A percentile compares a stretch with the other conserved stretches of the same genome.
Conservation (phyloP, 78 protist species). For the Emiliania huxleyi region DNA sequence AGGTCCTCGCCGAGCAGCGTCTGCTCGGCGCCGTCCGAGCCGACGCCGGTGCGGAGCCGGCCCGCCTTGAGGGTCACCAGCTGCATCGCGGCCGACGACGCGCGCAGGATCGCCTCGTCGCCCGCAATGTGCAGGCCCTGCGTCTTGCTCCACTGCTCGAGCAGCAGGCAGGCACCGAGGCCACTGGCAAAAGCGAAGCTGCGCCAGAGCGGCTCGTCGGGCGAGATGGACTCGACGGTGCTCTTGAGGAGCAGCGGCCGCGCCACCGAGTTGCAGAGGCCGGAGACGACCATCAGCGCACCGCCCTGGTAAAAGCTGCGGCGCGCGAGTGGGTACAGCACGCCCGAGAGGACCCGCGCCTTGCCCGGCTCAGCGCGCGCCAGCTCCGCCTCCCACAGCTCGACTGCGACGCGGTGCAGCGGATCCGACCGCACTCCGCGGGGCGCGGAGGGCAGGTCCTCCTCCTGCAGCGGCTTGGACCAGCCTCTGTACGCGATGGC, state of each 20-base stretch:
- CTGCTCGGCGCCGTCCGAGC: not conserved
- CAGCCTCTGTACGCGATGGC: not conserved
- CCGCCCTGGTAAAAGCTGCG: not conserved
- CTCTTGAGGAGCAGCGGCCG: not conserved
- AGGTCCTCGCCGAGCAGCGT: not conserved
- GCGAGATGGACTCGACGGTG: not conserved
- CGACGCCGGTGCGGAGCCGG: not conserved
- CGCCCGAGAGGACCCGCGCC: not conserved
- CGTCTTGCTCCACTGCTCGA: not conserved
- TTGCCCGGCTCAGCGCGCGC: not conserved
- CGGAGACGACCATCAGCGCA: not conserved
- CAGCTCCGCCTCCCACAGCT: not conserved
- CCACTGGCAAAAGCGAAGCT: not conserved
- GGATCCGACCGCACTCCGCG: not conserved
- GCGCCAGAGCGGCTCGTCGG: not conserved
- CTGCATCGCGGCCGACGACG: not conserved
- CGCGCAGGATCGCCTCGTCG: not conserved
- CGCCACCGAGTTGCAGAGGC: not conserved
- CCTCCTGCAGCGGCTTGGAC: not conserved
- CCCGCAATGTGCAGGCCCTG: not conserved
- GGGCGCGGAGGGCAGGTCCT: not conserved
- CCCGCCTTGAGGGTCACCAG: not conserved
- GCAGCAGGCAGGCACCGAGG: not conserved
- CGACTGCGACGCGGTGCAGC: not conserved
- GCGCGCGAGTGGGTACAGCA: not conserved